A percentile compares a stretch with the other conserved stretches of the same genome.
Evolutionary conservation across 1,284 basidiomycete genomes (phyloP).

Genomic region (Puccinia hordei): DNA sequence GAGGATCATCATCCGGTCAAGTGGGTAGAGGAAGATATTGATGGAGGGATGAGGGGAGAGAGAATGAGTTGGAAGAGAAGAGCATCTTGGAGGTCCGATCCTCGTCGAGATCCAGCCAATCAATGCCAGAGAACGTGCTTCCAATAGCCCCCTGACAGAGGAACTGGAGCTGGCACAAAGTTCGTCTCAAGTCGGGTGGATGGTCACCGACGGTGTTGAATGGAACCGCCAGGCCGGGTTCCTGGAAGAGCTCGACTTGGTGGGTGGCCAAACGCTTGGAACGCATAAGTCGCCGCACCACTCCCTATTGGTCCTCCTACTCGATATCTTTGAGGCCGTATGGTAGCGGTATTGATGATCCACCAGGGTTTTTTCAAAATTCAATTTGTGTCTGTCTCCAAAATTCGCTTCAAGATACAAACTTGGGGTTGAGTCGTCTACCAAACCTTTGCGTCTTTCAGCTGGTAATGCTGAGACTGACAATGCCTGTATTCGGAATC

Average conservation of each 20-base stretch:
- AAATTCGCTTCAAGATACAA: no score
- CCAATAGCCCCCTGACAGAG: slow-evolving; percentile 57
- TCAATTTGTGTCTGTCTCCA: slow-evolving; percentile 27
- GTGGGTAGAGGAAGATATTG: slow-evolving; percentile 6
- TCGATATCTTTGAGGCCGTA: slow-evolving; percentile 77
- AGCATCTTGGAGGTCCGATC: slow-evolving; percentile 27
- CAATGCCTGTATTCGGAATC: not conserved
- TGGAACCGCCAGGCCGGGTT: no score
- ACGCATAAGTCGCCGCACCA: not conserved
- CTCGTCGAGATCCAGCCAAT: not conserved
- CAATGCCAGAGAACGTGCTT: not conserved
- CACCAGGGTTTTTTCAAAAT: no score
- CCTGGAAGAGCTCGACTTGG: not conserved
- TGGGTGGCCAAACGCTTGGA: not conserved
- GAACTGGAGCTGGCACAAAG: slow-evolving; percentile 68
- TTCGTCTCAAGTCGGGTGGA: slow-evolving; percentile 66
- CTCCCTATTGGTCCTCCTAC: not conserved
- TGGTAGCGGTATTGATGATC: slow-evolving; percentile 61
- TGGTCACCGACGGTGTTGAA: slow-evolving; percentile 59
- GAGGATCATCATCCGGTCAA: not conserved
- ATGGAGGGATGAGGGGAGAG: no score
- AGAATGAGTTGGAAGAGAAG: slow-evolving; percentile 44
- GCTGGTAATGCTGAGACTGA: slow-evolving; percentile 49
- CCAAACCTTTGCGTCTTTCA: slow-evolving; percentile 30
- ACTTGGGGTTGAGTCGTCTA: not conserved